These are phyloP conservation scores for Gossypium armourianum DNA, from an alignment of 441 rosid genomes.

Conservation along the genomic window DNA sequence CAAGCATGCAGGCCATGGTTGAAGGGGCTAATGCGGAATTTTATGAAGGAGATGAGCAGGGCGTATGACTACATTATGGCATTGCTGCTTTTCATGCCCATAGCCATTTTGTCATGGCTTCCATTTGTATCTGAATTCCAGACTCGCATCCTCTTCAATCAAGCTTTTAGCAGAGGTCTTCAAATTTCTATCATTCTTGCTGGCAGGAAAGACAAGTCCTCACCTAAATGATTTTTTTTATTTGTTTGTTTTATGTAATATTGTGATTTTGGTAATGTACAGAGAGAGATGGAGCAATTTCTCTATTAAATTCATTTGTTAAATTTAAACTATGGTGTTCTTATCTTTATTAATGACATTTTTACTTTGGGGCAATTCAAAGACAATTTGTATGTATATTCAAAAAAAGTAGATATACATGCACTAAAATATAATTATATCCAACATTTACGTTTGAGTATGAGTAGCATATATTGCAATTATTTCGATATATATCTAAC, in stretches of 20 bases:
- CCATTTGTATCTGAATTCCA: conserved; percentile 82
- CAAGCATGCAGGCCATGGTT: conserved; percentile 60
- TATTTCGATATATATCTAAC: too few relatives aligned
- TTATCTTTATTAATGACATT: too few relatives aligned
- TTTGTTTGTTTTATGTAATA: neutral
- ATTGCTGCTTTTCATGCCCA: conserved; percentile 53
- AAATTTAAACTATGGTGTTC: too few relatives aligned
- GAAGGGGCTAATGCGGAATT: conserved; percentile 54
- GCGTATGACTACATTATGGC: conserved; percentile 84
- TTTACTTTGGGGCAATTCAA: too few relatives aligned
- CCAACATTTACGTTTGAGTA: too few relatives aligned
- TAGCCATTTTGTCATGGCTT: conserved; percentile 69
- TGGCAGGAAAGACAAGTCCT: conserved; percentile 42
- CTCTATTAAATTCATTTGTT: neutral
- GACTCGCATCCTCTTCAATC: conserved; percentile 82
- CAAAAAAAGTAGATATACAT: too few relatives aligned
- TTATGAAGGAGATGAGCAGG: conserved; percentile 72
- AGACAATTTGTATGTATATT: too few relatives aligned
- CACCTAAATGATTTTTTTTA: neutral
- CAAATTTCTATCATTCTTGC: conserved; percentile 79
- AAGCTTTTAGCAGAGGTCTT: conserved; percentile 85
- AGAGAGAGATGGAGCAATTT: neutral
- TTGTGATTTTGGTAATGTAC: neutral
- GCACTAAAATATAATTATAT: too few relatives aligned
- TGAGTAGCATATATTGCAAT: too few relatives aligned